Conservation (phyloP, 2,329 filamentous ascomycete genomes). For the Colletotrichum sidae region DNA sequence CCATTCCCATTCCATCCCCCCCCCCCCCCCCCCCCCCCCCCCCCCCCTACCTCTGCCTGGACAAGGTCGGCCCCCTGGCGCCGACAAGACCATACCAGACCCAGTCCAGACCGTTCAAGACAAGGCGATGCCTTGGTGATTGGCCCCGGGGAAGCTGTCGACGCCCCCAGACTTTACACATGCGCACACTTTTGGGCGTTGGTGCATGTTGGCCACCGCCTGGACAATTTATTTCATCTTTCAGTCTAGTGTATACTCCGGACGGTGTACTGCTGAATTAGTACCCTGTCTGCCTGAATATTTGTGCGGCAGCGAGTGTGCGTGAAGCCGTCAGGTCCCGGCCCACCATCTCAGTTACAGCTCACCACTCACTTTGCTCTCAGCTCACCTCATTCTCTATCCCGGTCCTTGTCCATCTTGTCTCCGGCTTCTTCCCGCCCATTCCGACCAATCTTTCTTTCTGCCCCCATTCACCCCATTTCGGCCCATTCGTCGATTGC, state of each 20-base stretch:
- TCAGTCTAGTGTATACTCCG: background rate
- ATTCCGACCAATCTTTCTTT: slow-evolving; percentile 14
- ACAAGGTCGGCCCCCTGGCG: slow-evolving; percentile 8
- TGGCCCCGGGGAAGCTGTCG: slow-evolving; percentile 21
- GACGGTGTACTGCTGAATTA: background rate
- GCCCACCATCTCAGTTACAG: background rate
- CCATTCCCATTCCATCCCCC: no score
- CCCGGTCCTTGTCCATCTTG: slow-evolving; percentile 17
- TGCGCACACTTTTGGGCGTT: slow-evolving; percentile 18
- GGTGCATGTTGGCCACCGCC: slow-evolving; percentile 31
- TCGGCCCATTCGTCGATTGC: background rate
- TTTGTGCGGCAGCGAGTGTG: no score
- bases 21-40: no score
- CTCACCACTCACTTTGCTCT: background rate
- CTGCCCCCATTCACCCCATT: background rate
- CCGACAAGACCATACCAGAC: slow-evolving; percentile 27
- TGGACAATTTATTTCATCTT: background rate
- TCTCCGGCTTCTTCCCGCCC: slow-evolving; percentile 35
- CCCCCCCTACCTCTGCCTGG: background rate
- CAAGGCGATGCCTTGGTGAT: slow-evolving; percentile 30
- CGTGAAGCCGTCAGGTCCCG: no score
- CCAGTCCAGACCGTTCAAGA: slow-evolving; percentile 17
- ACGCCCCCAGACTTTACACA: slow-evolving; percentile 19
- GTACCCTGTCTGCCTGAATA: background rate
- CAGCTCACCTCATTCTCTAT: background rate